Evolutionary conservation across 2,329 filamentous ascomycete genomes (phyloP).

Genomic region (Fusarium concolor): DNA sequence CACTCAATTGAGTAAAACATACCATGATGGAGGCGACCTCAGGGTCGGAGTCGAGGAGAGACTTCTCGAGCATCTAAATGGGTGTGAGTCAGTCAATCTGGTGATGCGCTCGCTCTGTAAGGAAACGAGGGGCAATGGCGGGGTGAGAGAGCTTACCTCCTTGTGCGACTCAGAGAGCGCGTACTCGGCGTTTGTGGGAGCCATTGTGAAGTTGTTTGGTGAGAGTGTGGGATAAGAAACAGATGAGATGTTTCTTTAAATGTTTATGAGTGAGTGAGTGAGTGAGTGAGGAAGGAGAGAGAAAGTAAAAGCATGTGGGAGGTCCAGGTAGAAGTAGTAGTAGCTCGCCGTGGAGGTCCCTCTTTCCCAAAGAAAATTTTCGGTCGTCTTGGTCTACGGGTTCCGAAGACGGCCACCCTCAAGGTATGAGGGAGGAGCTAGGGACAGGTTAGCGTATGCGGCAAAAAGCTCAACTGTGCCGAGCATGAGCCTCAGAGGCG

Average conservation of each 20-base stretch:
- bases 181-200: conserved; percentile 59
- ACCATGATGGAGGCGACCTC: conserved; percentile 99
- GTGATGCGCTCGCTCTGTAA: not conserved
- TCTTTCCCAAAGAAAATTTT: conserved; percentile 31
- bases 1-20: conserved; percentile 51
- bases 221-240: conserved; percentile 14
- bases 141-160: conserved; percentile 56
- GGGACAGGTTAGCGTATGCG: conserved; percentile 21
- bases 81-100: conserved; percentile 29
- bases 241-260: conserved; percentile 22
- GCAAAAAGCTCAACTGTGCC: conserved; percentile 34
- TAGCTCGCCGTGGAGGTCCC: conserved; percentile 24
- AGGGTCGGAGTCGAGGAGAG: conserved; percentile 88
- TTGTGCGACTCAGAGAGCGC: conserved; percentile 66
- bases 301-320: conserved; percentile 32
- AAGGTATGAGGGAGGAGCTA: not conserved
- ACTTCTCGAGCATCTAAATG: conserved; percentile 90
- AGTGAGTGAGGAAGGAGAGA: conserved; percentile 20
- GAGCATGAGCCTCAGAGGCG: conserved; percentile 26
- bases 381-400: conserved; percentile 26
- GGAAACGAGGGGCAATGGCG: conserved; percentile 40
- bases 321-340: conserved; percentile 34
- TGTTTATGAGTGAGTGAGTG: conserved; percentile 17
- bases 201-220: conserved; percentile 52
- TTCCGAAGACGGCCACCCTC: conserved; percentile 37